A percentile compares a stretch with the other conserved stretches of the same genome.
phyloP scores from a whole-genome alignment of 768 basidiomycete genomes.

The Rhodotorula sphaerocarpa region DNA sequence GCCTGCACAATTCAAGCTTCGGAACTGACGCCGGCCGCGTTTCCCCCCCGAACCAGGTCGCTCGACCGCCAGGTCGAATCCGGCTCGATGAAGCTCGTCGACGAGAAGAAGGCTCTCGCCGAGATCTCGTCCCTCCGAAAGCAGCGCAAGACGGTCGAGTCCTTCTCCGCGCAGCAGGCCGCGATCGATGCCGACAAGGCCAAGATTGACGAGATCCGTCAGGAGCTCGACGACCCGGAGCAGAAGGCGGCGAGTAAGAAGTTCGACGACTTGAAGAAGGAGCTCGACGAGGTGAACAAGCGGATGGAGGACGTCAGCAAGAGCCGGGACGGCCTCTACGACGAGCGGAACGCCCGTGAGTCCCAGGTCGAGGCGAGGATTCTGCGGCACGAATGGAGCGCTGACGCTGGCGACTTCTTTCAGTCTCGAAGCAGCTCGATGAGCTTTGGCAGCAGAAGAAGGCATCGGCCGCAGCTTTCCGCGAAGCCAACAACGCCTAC shows the following conservation, averaged over 20 bases:
- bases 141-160: slow-evolving; percentile 54
- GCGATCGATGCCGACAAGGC: slow-evolving; percentile 70
- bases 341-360: slow-evolving; percentile 71
- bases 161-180: slow-evolving; percentile 69
- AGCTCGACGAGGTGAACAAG: slow-evolving; percentile 78
- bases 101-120: slow-evolving; percentile 88
- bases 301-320: slow-evolving; percentile 78
- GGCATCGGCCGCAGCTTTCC: slow-evolving; percentile 59
- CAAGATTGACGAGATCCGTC: slow-evolving; percentile 65
- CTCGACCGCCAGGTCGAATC: slow-evolving; percentile 81
- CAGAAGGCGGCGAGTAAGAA: slow-evolving; percentile 68
- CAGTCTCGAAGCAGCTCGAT: slow-evolving; percentile 51
- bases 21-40: neutral
- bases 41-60: slow-evolving; percentile 5
- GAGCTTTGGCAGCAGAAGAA: slow-evolving; percentile 67
- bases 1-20: neutral
- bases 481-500: slow-evolving; percentile 74
- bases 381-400: neutral
- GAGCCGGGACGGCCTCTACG: slow-evolving; percentile 69
- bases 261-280: slow-evolving; percentile 70
- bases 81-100: slow-evolving; percentile 79
- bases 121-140: slow-evolving; percentile 56
- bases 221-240: slow-evolving; percentile 83
- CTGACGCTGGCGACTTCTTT: neutral
- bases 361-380: no score